These are phyloP conservation scores for Pleomassaria siparia DNA, from an alignment of 2,329 filamentous ascomycete genomes.

Conservation along the genomic window DNA sequence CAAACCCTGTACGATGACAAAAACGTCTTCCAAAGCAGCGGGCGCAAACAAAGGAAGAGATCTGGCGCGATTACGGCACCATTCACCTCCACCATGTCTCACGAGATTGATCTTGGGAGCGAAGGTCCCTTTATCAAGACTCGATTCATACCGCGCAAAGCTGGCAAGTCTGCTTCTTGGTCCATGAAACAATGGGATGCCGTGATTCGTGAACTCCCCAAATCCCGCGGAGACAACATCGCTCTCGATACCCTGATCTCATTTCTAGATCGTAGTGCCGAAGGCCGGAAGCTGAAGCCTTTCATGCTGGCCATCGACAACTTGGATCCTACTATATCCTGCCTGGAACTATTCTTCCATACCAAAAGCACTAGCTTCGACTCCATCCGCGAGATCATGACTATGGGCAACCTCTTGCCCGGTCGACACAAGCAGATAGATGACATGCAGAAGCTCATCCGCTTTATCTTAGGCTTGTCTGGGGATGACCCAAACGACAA, in stretches of 20 bases:
- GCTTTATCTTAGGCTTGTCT: slow-evolving; percentile 5
- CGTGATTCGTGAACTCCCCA: neutral
- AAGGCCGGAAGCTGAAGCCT: slow-evolving; percentile 10
- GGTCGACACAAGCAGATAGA: slow-evolving; percentile 5
- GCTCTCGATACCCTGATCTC: slow-evolving; percentile 5
- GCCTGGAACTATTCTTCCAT: slow-evolving; percentile 20
- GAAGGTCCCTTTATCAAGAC: slow-evolving; percentile 15
- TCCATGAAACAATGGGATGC: slow-evolving; percentile 3
- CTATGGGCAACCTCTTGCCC: slow-evolving; percentile 13
- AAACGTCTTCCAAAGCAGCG: neutral
- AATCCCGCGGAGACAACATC: neutral
- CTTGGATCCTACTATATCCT: slow-evolving; percentile 9
- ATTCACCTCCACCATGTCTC: slow-evolving; percentile 5
- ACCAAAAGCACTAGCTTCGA: slow-evolving; percentile 18
- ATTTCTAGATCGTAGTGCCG: slow-evolving; percentile 11
- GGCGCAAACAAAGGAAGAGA: slow-evolving; percentile 1
- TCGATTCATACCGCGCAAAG: slow-evolving; percentile 20
- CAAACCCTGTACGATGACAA: slow-evolving; percentile 6
- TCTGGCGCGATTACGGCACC: neutral
- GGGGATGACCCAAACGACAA: slow-evolving; percentile 18
- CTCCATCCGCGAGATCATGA: slow-evolving; percentile 25
- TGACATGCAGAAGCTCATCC: slow-evolving; percentile 14
- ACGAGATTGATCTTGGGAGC: slow-evolving; percentile 3
- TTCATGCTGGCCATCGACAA: slow-evolving; percentile 7
- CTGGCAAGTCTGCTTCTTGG: slow-evolving; percentile 4